Base-by-base conservation (phyloP, 495 filamentous ascomycete species). In the Tirmania nivea region DNA sequence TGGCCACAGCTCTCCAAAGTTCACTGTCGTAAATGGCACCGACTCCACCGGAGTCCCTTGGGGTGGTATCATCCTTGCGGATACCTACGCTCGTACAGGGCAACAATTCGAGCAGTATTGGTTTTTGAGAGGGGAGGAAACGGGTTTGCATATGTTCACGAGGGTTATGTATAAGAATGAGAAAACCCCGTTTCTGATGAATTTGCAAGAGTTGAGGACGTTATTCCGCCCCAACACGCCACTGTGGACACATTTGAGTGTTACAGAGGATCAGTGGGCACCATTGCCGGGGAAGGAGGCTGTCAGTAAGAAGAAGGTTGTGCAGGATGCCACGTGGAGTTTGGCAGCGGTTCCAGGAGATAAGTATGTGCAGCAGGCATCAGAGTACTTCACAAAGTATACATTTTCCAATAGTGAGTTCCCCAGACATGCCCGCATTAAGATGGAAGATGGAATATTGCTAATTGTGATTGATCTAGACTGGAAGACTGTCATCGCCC, bases 341-440 rank as follows among this genome's bases (percentile, higher is more conserved):
- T 65, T 78, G 14, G 72, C 70, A 42, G 72, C 73, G 49, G 69
- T 71, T 0, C 67, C 71, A 0, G 57, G 63, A 42, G 74, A 78
- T 59, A 56, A 67, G 1, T 77, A 77, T 57, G 70, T 72, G 10
- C 57, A 65, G 6, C 67, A 75, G 48, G 70, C 72, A 47, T 69
- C 73, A 0, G 70, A 76, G 51, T 78, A 76, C 55, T 78, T 77
- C 50, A 77, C 74, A 16, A 78, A 78, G 54, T 78, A 78, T 54
- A 71, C 72, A 0, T 78, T 78, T 50, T 62, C 68, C 0, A 71
- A 70, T 39, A 60, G 59, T 58, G 42, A 21, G 55, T 50, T 20
- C 0, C 39, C 16, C 7, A 17, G 31, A 17, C 31, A 12, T 10
- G 8, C 4, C 8, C 9, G 31, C 4, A 35, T 16, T 58, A 48